phyloP scores from a whole-genome alignment of 106 monocot species.

The Vanilla planifolia region DNA sequence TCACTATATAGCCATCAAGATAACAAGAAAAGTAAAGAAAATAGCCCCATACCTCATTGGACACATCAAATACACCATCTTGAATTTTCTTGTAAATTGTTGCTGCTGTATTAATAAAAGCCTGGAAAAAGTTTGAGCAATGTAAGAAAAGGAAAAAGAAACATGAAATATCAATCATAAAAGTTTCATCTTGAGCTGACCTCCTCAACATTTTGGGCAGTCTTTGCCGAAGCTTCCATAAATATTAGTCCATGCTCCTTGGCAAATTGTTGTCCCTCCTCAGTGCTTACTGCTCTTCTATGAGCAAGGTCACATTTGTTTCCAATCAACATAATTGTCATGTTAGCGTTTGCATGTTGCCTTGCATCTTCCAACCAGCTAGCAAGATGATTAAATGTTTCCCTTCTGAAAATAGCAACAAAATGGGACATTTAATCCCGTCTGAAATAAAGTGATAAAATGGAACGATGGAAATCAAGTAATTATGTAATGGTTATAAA shows the following conservation, averaged over 20 bases:
- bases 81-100: constrained; percentile 31
- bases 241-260: constrained; percentile 34
- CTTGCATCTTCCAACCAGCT: constrained; percentile 34
- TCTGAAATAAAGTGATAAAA: not conserved
- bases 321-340: constrained; percentile 30
- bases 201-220: constrained; percentile 39
- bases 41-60: constrained; percentile 27
- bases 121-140: constrained; percentile 14
- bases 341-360: constrained; percentile 34
- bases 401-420: constrained; percentile 10
- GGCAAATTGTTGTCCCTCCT: constrained; percentile 40
- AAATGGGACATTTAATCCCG: not conserved
- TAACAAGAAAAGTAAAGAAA: constrained; percentile 6
- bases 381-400: constrained; percentile 37
- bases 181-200: constrained; percentile 4
- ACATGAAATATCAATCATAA: not conserved
- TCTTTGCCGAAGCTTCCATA: constrained; percentile 39
- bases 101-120: constrained; percentile 28
- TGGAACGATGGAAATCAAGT: constrained; percentile 28
- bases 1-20: constrained; percentile 24
- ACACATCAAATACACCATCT: constrained; percentile 27
- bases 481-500: constrained; percentile 27
- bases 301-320: constrained; percentile 28
- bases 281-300: constrained; percentile 25
- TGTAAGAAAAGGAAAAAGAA: not conserved